A percentile compares a stretch with the other conserved stretches of the same genome.
Conservation (phyloP, 148 eudicot species). For the Rhododendron vialii region DNA sequence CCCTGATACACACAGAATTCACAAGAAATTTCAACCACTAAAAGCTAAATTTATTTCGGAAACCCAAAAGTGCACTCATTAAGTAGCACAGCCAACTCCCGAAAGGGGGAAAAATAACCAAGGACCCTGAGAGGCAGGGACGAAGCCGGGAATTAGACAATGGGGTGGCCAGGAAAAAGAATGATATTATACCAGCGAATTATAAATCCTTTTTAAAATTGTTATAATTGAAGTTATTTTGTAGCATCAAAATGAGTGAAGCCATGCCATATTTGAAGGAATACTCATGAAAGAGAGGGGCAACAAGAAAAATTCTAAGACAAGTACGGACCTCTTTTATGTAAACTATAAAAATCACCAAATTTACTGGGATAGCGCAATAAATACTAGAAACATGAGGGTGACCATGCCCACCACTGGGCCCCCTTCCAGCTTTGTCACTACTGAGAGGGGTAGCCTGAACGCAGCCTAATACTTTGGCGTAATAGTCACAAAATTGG, state of each 20-base stretch:
- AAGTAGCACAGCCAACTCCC: background rate
- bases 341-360: no score
- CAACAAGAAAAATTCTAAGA: no score
- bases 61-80: background rate
- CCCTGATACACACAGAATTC: slow-evolving; percentile 37
- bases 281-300: no score
- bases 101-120: background rate
- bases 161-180: background rate
- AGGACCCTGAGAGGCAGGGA: background rate
- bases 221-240: background rate
- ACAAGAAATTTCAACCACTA: background rate
- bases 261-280: no score
- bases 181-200: no score
- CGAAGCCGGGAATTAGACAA: background rate
- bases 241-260: background rate
- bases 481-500: background rate
- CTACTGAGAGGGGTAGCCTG: background rate
- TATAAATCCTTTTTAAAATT: background rate
- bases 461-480: background rate
- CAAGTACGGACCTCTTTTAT: no score
- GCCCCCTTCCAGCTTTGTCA: no score
- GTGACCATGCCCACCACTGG: no score
- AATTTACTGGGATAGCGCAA: no score
- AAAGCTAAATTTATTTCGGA: background rate
- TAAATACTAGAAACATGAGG: no score